Percentiles rank a stretch among this genome's conserved stretches.
These are phyloP conservation scores for Coprinopsis cinerea DNA, from an alignment of 768 basidiomycete species.

Conservation along the genomic window DNA sequence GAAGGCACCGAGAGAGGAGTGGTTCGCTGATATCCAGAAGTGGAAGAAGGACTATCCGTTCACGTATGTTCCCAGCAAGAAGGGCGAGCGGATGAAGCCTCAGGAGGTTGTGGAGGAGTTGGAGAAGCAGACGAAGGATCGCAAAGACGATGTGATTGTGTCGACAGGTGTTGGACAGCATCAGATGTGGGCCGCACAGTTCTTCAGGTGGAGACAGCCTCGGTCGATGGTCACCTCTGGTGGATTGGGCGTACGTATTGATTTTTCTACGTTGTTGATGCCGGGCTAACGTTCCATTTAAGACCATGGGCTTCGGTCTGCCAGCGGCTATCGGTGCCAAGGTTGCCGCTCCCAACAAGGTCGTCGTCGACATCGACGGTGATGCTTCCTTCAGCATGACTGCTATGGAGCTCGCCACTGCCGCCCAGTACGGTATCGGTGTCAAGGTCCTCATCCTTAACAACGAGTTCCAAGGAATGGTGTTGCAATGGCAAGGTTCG, in stretches of 20 bases:
- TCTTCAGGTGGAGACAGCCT: slow-evolving; percentile 87
- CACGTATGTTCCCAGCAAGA: slow-evolving; percentile 63
- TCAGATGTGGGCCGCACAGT: slow-evolving; percentile 99
- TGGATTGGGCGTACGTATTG: slow-evolving; percentile 76
- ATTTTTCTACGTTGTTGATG: slow-evolving; percentile 4
- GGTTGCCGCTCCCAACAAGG: slow-evolving; percentile 90
- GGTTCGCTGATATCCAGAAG: slow-evolving; percentile 75
- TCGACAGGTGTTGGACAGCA: slow-evolving; percentile 98
- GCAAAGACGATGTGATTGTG: slow-evolving; percentile 83
- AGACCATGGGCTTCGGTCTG: slow-evolving; percentile 99
- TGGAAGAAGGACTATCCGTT: slow-evolving; percentile 94
- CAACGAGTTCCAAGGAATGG: slow-evolving; percentile 99
- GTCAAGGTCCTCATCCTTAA: slow-evolving; percentile 92
- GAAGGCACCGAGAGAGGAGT: slow-evolving; percentile 56
- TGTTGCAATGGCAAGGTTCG: slow-evolving; percentile 96
- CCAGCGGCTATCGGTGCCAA: slow-evolving; percentile 96
- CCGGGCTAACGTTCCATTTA: slow-evolving; percentile 8
- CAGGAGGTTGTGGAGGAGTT: slow-evolving; percentile 96
- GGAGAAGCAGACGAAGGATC: slow-evolving; percentile 67
- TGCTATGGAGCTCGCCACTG: slow-evolving; percentile 97
- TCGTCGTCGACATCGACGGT: slow-evolving; percentile 93
- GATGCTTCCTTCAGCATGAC: slow-evolving; percentile 99
- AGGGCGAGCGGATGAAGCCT: slow-evolving; percentile 79
- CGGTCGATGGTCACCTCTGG: slow-evolving; percentile 89
- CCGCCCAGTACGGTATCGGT: slow-evolving; percentile 85